A percentile compares a stretch with the other conserved stretches of the same genome.
Evolutionary conservation across 192 early-diverging fungal genomes (phyloP).

Genomic region (Irineochytrium annulatum): DNA sequence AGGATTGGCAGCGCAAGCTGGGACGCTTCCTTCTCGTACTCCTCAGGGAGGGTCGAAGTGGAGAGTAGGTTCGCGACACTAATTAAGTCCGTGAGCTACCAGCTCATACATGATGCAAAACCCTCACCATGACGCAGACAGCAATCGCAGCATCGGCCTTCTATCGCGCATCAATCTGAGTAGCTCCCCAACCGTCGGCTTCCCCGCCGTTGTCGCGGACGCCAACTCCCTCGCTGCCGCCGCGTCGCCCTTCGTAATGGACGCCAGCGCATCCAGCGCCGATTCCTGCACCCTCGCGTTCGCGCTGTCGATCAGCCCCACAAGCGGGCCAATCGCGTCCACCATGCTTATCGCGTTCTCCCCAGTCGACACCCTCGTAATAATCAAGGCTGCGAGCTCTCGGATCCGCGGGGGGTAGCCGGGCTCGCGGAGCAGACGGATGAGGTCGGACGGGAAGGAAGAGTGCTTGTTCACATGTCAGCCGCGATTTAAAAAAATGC

Average conservation of each 20-base stretch:
- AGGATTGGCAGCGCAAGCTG: conserved; percentile 62
- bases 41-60: not conserved
- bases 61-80: not conserved
- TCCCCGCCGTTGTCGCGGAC: not conserved
- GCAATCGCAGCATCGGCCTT: conserved; percentile 61
- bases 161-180: conserved; percentile 65
- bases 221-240: conserved; percentile 52
- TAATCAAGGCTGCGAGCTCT: conserved; percentile 8
- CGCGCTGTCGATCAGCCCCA: not conserved
- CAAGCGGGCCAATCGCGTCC: conserved; percentile 16
- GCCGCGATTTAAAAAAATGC: not conserved
- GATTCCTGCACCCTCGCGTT: conserved; percentile 66
- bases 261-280: conserved; percentile 69
- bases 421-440: not conserved
- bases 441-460: not conserved
- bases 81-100: not conserved
- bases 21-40: not conserved
- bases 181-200: conserved; percentile 30
- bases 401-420: not conserved
- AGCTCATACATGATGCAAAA: not conserved
- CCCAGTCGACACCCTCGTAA: conserved; percentile 4
- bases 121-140: conserved; percentile 63
- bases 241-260: conserved; percentile 57
- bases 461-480: not conserved
- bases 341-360: conserved; percentile 12